A percentile compares a stretch with the other conserved stretches of the same genome.
Conservation (phyloP, 1,284 basidiomycete species). For the Psilocybe mexicana region DNA sequence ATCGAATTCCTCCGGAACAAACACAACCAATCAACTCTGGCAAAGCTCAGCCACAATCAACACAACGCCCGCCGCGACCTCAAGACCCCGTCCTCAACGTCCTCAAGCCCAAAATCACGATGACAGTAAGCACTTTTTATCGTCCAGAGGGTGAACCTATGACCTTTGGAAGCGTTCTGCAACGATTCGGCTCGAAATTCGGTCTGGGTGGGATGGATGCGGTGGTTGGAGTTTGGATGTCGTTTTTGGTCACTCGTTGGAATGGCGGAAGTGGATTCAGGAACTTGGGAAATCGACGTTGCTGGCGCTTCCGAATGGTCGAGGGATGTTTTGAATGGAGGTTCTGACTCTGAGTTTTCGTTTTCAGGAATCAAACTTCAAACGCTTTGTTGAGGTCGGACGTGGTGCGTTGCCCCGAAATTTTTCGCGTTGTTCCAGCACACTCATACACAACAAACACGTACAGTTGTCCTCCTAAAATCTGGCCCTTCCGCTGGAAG, state of each 20-base stretch:
- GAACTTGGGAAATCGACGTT: not conserved
- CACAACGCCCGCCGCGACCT: conserved; percentile 10
- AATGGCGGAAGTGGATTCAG: not conserved
- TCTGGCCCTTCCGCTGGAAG: conserved; percentile 84
- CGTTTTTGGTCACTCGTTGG: not conserved
- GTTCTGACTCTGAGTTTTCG: not conserved
- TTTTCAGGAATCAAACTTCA: conserved; percentile 79
- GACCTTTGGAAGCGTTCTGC: conserved; percentile 2
- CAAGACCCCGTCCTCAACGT: conserved; percentile 11
- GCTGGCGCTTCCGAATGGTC: not conserved
- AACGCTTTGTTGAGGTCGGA: conserved; percentile 98
- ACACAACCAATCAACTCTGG: not conserved
- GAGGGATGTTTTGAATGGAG: not conserved
- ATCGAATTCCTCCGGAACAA: not conserved
- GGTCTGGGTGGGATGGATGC: conserved; percentile 16
- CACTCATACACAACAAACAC: not conserved
- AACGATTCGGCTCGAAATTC: not conserved
- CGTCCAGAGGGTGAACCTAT: not conserved
- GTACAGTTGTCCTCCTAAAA: conserved; percentile 90
- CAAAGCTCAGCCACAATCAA: conserved; percentile 11
- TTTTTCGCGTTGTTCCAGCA: too few species aligned
- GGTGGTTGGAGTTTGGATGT: conserved; percentile 9
- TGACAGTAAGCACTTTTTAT: conserved; percentile 10
- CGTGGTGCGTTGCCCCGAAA: conserved; percentile 52
- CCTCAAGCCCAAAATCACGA: conserved; percentile 14